phyloP scores from a whole-genome alignment of 495 filamentous ascomycete genomes.

The Pyrenula massariospora region DNA sequence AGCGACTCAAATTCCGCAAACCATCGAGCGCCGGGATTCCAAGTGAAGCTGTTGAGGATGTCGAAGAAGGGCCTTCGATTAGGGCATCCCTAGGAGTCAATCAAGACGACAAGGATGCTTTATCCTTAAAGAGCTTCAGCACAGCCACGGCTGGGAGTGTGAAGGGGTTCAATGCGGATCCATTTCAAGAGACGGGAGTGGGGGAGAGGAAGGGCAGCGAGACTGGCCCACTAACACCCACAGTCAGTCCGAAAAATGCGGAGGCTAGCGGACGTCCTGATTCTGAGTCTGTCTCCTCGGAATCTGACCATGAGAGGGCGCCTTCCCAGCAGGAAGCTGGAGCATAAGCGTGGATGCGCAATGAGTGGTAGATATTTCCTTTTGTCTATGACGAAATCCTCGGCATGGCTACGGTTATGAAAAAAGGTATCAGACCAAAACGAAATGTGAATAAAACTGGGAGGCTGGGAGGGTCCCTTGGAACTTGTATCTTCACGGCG shows the following conservation, averaged over 20 bases:
- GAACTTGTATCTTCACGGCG: too few relatives aligned
- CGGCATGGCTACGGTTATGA: too few relatives aligned
- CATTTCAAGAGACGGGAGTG: neutral
- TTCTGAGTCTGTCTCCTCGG: too few relatives aligned
- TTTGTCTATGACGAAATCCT: too few relatives aligned
- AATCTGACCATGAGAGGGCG: too few relatives aligned
- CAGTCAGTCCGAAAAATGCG: neutral
- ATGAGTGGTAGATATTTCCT: too few relatives aligned
- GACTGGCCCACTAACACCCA: neutral
- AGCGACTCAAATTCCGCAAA: slow-evolving; percentile 51
- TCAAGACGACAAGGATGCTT: neutral
- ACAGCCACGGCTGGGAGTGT: neutral
- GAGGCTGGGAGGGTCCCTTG: too few relatives aligned
- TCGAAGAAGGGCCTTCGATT: neutral
- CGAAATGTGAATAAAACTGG: too few relatives aligned
- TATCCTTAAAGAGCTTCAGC: neutral
- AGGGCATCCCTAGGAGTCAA: neutral
- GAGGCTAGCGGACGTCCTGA: neutral
- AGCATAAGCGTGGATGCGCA: too few relatives aligned
- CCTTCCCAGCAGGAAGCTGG: too few relatives aligned
- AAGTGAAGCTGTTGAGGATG: neutral
- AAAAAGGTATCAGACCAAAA: too few relatives aligned
- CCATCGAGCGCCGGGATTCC: slow-evolving; percentile 30
- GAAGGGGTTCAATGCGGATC: neutral
- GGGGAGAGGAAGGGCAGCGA: neutral